Conservation (phyloP, 805 yeast genomes). For the Candida golubevii region DNA sequence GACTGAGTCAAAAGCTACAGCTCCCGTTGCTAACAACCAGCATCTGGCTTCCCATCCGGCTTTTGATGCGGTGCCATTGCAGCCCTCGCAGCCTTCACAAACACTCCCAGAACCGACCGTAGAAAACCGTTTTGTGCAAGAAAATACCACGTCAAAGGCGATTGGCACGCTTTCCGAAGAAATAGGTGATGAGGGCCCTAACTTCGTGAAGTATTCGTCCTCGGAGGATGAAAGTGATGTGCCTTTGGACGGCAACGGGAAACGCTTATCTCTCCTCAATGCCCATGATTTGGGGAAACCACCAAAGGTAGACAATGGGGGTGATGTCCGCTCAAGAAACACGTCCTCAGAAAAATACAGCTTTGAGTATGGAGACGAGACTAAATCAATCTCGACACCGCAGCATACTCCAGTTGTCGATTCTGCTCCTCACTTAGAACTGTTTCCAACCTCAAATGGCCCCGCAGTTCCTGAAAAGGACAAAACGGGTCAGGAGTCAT, state of each 20-base stretch:
- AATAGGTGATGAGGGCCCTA: constrained; percentile 27
- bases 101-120: not conserved
- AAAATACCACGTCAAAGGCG: not conserved
- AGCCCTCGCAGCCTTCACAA: constrained; percentile 6
- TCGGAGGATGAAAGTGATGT: constrained; percentile 29
- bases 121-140: not conserved
- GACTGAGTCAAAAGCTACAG: not conserved
- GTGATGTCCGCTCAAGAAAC: constrained; percentile 13
- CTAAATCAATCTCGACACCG: constrained; percentile 29
- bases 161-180: constrained; percentile 15
- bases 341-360: constrained; percentile 27
- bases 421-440: not conserved
- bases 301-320: constrained; percentile 15
- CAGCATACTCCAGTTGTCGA: constrained; percentile 12
- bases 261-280: constrained; percentile 30
- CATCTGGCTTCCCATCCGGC: constrained; percentile 1
- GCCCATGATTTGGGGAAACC: constrained; percentile 28
- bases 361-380: constrained; percentile 40
- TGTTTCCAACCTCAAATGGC: not conserved
- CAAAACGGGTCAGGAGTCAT: not conserved
- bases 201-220: constrained; percentile 33
- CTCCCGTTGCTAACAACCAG: not conserved
- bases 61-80: constrained; percentile 5
- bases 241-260: constrained; percentile 18
- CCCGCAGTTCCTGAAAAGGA: not conserved